Base-by-base conservation (phyloP, 257 asterid species). In the Solanum piurae region DNA sequence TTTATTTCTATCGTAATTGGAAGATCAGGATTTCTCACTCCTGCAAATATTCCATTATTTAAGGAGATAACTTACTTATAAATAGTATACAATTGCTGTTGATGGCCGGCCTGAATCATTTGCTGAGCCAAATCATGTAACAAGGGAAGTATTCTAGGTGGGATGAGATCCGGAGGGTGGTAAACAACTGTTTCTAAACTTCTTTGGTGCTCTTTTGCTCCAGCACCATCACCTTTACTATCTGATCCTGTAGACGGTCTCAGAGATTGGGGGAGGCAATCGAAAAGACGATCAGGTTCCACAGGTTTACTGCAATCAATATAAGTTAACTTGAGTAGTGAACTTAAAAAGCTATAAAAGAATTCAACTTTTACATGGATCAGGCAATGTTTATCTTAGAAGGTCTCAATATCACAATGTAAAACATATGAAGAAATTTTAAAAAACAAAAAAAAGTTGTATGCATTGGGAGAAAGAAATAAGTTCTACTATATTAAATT, bases 251-350 rank as follows among this genome's bases (percentile, higher is more conserved):
- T 23, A 36, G 98, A 91, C 60, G 98, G 95, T 88, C 95, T 91
- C 91, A 94, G 90, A 80, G 99, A 92, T 89, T 89, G 93, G 49
- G 99, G 99, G 12, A 95, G 94, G 93, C 99, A 93, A 89, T 95
- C 99, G 49, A 94, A 93, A 75, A 97, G 95, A 86, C 93, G 93
- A 92, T 97, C 99, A 71, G 98, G 98, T 89, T 97, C 99, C 36
- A 95, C 92, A 74, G 98, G 98, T 90, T 97, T 97, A 95, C 99
- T 97, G 96, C 90, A 88, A 92, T 86, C 85, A 49, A 89, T 87
- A 87, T 69, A 89, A 68, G 62, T 62, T 16, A 68, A 0, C 18
- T 87, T 29, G 76, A 29, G n/a, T 75, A 36, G 80, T 52, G 31
- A 82, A 62, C 34, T 10, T 3, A 29, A 83, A 40, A 83, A 13